Evolutionary conservation across 805 yeast species (phyloP), one percentile per base, ranked within the genome.

Genomic region (Maudiozyma barnettii): DNA sequence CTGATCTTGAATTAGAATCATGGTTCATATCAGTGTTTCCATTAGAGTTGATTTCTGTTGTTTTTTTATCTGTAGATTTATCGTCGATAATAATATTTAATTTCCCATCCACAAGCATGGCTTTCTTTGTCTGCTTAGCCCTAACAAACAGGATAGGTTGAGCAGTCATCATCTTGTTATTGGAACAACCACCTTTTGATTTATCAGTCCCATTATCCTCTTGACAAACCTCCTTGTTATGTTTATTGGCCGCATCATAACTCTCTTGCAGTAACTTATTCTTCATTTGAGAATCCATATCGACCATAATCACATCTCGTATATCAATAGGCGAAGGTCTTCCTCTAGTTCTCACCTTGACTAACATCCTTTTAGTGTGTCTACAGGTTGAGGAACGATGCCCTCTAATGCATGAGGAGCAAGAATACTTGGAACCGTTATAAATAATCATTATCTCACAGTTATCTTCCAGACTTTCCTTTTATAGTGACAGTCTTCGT

Each of bases 281-380:
- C 23, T 52, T 51, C 10, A 60, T 59, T 40, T 56, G 57, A 8
- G 65, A 60, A 16, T 54, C 54, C 2, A 54, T 53, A 42, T 64
- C 67, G 19, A 60, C 68, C 54, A 59, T 51, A 21, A 60, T 62
- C 29, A 59, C 65, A 43, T 62, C 61, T 22, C 64, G 53, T 20
- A 59, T 77, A 45, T 74, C 79, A 39, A 56, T 21, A 9, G 79
- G 73, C 23, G 77, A 71, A 0, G 96, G 97, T 42, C 98, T 68
- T 0, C 98, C 99, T 49, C 95, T 76, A n/a, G 86, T 78, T 23
- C 96, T 74, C 12, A 91, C 96, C 57, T 88, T 86, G 12, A 90
- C 81, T 38, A 91, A 70, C 21, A 93, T 87, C 42, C 96, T 73
- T 45, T 76, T 72, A 29, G 84, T 78, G 65, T 91, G 99, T 46